Conservation (phyloP, 2,329 filamentous ascomycete species). For the Alternaria infectoria region DNA sequence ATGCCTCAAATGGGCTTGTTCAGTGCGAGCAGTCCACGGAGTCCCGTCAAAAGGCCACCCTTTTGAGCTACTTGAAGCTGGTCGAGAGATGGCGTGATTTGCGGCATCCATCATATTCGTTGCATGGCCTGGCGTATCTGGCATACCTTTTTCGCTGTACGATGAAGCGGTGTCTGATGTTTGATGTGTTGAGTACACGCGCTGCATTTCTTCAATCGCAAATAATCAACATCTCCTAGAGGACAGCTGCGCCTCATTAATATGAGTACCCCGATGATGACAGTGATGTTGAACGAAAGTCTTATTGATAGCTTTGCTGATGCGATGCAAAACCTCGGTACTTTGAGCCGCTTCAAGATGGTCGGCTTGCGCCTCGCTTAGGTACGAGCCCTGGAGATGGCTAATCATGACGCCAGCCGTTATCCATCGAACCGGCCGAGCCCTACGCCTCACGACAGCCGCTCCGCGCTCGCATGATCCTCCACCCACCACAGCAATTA, state of each 20-base stretch:
- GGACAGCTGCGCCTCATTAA: not conserved
- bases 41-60: conserved; percentile 32
- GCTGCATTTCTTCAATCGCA: not conserved
- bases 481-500: not conserved
- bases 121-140: conserved; percentile 17
- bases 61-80: conserved; percentile 12
- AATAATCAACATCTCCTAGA: not conserved
- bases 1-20: conserved; percentile 40
- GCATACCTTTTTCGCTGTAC: not conserved
- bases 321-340: not conserved
- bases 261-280: not conserved
- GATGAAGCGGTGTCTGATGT: not conserved
- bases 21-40: conserved; percentile 35
- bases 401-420: not conserved
- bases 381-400: not conserved
- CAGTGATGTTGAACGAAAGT: not conserved
- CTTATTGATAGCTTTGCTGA: not conserved
- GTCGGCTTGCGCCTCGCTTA: not conserved
- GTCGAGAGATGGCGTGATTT: not conserved
- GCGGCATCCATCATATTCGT: not conserved
- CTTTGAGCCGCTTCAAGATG: conserved; percentile 2
- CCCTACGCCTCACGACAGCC: not conserved
- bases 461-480: conserved; percentile 2
- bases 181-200: not conserved
- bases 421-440: not conserved